Evolutionary conservation across 495 filamentous ascomycete species (phyloP).

Genomic region (Lophiostoma macrostomum): DNA sequence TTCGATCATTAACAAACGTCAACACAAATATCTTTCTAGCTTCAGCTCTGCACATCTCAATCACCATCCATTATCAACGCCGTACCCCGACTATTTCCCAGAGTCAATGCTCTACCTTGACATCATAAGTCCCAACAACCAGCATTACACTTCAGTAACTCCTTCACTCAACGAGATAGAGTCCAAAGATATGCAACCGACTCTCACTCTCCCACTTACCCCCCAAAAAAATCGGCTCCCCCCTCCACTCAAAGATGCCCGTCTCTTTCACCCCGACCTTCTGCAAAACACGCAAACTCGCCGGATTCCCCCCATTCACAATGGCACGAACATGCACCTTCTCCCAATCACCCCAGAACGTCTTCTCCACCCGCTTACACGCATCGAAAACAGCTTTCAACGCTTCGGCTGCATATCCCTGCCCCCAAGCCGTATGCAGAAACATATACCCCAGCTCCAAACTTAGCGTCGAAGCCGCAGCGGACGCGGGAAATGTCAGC

Average conservation of each 20-base stretch:
- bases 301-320: slow-evolving; percentile 28
- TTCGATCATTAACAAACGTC: too few relatives aligned
- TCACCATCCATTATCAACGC: too few relatives aligned
- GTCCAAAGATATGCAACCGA: slow-evolving; percentile 26
- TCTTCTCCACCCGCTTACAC: slow-evolving; percentile 13
- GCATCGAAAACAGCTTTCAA: slow-evolving; percentile 15
- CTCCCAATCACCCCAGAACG: slow-evolving; percentile 20
- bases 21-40: too few relatives aligned
- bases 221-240: slow-evolving; percentile 6
- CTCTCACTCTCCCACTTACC: slow-evolving; percentile 14
- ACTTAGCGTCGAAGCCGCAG: slow-evolving; percentile 7
- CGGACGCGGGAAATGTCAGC: slow-evolving; percentile 8
- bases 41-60: too few relatives aligned
- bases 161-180: slow-evolving; percentile 13
- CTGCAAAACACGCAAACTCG: slow-evolving; percentile 27
- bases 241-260: slow-evolving; percentile 23
- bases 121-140: too few relatives aligned
- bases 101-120: too few relatives aligned
- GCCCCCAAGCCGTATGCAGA: slow-evolving; percentile 23
- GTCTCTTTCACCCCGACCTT: slow-evolving; percentile 17
- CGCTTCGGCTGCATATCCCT: slow-evolving; percentile 28
- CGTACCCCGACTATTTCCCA: too few relatives aligned
- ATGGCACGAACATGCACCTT: slow-evolving; percentile 25
- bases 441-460: slow-evolving; percentile 28
- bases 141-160: too few relatives aligned